Evolutionary conservation across 2,329 filamentous ascomycete species (phyloP).

Genomic region (Ciborinia camelliae): DNA sequence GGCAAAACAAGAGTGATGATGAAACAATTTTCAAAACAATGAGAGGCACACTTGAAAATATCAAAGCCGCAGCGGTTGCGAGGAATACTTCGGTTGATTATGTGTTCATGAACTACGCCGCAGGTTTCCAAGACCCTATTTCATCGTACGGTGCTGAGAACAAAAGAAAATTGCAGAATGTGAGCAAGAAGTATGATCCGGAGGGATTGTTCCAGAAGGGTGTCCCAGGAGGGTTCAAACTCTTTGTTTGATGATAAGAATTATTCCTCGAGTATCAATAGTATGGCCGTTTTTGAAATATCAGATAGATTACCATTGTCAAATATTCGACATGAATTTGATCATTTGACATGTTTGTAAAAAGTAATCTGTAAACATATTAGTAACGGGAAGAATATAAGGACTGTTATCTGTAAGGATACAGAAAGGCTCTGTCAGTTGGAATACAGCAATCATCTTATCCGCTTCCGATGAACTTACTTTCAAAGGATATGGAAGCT

Average conservation of each 20-base stretch:
- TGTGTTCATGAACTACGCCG: constrained; percentile 47
- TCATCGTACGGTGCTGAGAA: constrained; percentile 42
- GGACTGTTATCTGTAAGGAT: no score
- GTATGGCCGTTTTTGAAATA: not conserved
- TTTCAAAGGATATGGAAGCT: no score
- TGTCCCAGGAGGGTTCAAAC: constrained; percentile 34
- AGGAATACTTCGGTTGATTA: constrained; percentile 10
- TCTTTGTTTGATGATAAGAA: constrained; percentile 17
- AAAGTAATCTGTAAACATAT: no score
- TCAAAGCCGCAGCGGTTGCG: constrained; percentile 7
- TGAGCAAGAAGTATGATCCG: constrained; percentile 41
- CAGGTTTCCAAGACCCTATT: constrained; percentile 42
- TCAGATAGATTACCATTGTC: no score
- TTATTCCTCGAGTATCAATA: not conserved
- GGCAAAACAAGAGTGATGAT: constrained; percentile 18
- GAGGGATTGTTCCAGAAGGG: constrained; percentile 39
- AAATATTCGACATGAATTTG: no score
- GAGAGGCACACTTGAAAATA: constrained; percentile 11
- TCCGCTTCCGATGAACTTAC: no score
- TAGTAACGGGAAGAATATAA: no score
- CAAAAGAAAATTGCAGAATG: constrained; percentile 35
- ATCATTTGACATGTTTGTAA: no score
- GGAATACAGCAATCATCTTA: no score
- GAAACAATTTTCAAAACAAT: constrained; percentile 3
- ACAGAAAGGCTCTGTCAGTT: no score